Evolutionary conservation across 192 early-diverging fungal species (phyloP), one percentile per base, ranked within the genome.

Genomic region (Backusella tarrabulga): DNA sequence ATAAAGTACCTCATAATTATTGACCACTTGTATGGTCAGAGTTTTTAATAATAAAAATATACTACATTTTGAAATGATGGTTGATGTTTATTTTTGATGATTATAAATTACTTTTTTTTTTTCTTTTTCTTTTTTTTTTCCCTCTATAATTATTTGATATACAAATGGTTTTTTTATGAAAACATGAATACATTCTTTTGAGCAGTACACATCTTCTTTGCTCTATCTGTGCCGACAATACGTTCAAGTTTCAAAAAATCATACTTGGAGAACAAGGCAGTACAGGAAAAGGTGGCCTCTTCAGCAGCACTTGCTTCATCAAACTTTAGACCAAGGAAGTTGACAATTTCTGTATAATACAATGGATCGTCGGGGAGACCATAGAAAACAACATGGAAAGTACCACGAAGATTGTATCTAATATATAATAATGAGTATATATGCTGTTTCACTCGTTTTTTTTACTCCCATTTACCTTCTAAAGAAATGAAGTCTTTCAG

Each of bases 401-500:
- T 89, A 19, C 96, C 96, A 56, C 94, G 89, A 74, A 99, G 92
- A 35, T 89, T 89, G 71, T 93, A 93, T 71, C 94, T 89, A 67
- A 38, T 11, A 29, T 40, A 66, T 19, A 71, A 73, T 67, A 70
- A 36, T n/a, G 56, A 71, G n/a, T 56, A 74, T 35, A 71, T 67
- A 67, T 23, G 12, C 29, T 63, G 11, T 12, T 14, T 44, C 7
- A 14, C 34, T 21, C 0, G 50, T 52, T 19, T 19, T 38, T 36
- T 35, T 69, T 6, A 15, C 1, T 29, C 36, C 8, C 36, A 67
- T 34, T 75, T 82, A 91, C 84, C 95, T 81, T 79, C 95, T 85
- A 86, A 94, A 99, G 80, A 94, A 99, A 81, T 99, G 97, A 74
- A 96, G 94, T n/a, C 98, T 91, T 85, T 99, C 98, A 35, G 96